These are phyloP conservation scores for Umbelopsis sp. DNA, from an alignment of 192 early-diverging fungal species.

Conservation along the genomic window DNA sequence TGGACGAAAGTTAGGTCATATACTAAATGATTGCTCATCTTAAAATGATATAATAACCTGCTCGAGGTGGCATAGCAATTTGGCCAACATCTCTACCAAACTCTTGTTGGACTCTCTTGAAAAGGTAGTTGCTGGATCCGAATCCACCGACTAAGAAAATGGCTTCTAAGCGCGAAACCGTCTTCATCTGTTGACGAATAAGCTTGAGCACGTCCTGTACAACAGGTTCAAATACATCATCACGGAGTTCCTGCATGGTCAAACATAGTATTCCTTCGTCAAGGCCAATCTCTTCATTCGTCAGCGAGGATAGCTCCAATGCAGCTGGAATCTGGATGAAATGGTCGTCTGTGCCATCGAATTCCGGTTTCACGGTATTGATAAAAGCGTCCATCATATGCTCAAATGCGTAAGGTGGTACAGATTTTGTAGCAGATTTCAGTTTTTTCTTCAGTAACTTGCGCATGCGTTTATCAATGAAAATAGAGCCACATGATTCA, in stretches of 20 bases:
- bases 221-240: constrained; percentile 52
- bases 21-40: background rate
- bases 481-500: constrained; percentile 54
- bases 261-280: constrained; percentile 46
- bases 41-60: constrained; percentile 18
- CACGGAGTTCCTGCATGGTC: constrained; percentile 42
- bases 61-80: constrained; percentile 23
- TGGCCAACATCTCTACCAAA: constrained; percentile 28
- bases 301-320: constrained; percentile 16
- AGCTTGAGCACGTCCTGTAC: constrained; percentile 40
- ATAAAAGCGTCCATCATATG: constrained; percentile 39
- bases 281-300: constrained; percentile 29
- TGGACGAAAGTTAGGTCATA: background rate
- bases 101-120: constrained; percentile 44
- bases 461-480: constrained; percentile 51
- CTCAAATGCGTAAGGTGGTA: constrained; percentile 28
- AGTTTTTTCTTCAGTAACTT: constrained; percentile 39
- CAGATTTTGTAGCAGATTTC: constrained; percentile 17
- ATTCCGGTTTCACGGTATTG: constrained; percentile 38
- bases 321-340: constrained; percentile 44
- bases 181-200: constrained; percentile 35
- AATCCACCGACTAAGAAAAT: constrained; percentile 58
- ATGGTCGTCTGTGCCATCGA: constrained; percentile 51
- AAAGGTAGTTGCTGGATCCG: constrained; percentile 47
- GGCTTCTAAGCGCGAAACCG: constrained; percentile 39